phyloP scores from a whole-genome alignment of 2,329 filamentous ascomycete genomes.

The Talaromyces rugulosus region DNA sequence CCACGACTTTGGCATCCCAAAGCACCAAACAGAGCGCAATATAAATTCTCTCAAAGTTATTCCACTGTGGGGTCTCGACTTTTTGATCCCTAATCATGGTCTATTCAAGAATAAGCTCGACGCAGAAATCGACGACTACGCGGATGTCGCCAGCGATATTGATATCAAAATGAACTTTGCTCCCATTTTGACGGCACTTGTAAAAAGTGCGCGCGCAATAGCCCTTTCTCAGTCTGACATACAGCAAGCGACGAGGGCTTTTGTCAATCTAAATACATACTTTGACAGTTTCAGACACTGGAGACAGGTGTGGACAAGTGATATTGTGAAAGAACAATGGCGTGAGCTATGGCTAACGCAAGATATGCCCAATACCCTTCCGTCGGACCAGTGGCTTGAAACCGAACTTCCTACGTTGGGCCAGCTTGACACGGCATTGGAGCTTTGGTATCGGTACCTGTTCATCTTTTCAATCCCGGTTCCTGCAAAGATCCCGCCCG shows the following conservation, averaged over 20 bases:
- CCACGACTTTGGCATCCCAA: conserved; percentile 53
- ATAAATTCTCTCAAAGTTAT: conserved; percentile 53
- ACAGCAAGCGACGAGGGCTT: conserved; percentile 44
- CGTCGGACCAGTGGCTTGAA: conserved; percentile 33
- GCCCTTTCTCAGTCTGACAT: conserved; percentile 41
- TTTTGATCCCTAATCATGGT: conserved; percentile 50
- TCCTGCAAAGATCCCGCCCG: conserved; percentile 53
- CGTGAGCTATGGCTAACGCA: conserved; percentile 45
- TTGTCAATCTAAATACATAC: conserved; percentile 48
- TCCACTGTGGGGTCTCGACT: conserved; percentile 53
- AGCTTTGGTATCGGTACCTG: conserved; percentile 41
- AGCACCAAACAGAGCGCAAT: conserved; percentile 54
- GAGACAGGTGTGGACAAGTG: conserved; percentile 46
- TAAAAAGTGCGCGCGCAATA: conserved; percentile 47
- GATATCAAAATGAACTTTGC: conserved; percentile 53
- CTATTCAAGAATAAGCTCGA: conserved; percentile 53
- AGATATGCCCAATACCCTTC: conserved; percentile 37
- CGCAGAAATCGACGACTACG: conserved; percentile 47
- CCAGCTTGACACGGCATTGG: conserved; percentile 33
- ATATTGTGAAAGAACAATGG: conserved; percentile 43
- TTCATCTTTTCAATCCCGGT: conserved; percentile 57
- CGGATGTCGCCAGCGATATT: conserved; percentile 38
- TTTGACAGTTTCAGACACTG: conserved; percentile 48
- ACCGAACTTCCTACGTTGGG: conserved; percentile 36
- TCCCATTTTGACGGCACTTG: conserved; percentile 48